A percentile compares a stretch with the other conserved stretches of the same genome.
phyloP scores from a whole-genome alignment of 176 grass and related monocot species.

The Dactylis glomerata region DNA sequence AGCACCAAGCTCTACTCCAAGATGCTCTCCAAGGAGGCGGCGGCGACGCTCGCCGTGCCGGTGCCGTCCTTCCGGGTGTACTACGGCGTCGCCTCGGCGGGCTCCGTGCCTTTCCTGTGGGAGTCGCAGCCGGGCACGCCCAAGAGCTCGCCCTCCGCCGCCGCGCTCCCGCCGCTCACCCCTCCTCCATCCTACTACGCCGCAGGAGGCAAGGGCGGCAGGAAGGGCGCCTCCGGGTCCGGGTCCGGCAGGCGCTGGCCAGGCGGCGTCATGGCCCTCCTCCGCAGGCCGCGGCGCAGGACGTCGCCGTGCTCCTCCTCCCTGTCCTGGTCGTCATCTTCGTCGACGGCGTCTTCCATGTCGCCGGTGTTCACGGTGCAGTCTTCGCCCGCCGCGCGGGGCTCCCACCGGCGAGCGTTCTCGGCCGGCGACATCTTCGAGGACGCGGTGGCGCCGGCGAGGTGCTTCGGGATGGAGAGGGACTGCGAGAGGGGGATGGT shows the following conservation, averaged over 20 bases:
- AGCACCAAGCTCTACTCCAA: conserved; percentile 37
- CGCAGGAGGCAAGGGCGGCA: neutral
- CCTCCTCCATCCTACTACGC: conserved; percentile 58
- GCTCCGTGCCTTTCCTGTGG: conserved; percentile 53
- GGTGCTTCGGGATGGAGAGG: conserved; percentile 31
- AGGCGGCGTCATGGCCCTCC: conserved; percentile 22
- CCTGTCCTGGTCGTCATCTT: neutral
- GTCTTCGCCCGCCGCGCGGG: neutral
- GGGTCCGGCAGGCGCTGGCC: neutral
- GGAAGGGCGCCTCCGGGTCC: neutral
- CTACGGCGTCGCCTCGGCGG: conserved; percentile 44
- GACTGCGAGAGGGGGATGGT: conserved; percentile 31
- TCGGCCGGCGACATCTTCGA: conserved; percentile 21
- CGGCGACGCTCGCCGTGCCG: conserved; percentile 29
- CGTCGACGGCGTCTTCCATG: conserved; percentile 29
- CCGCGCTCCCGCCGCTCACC: conserved; percentile 43
- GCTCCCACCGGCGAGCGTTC: conserved; percentile 11
- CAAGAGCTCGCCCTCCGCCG: conserved; percentile 33
- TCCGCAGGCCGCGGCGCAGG: neutral
- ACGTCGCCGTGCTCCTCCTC: conserved; percentile 9
- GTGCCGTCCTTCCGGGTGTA: conserved; percentile 61
- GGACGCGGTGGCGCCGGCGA: neutral
- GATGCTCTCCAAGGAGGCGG: conserved; percentile 53
- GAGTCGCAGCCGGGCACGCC: conserved; percentile 59
- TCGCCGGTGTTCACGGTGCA: conserved; percentile 44